A percentile compares a stretch with the other conserved stretches of the same genome.
These are phyloP conservation scores for Herpetospermum pedunculosum DNA, from an alignment of 306 rosid genomes.

Conservation along the genomic window DNA sequence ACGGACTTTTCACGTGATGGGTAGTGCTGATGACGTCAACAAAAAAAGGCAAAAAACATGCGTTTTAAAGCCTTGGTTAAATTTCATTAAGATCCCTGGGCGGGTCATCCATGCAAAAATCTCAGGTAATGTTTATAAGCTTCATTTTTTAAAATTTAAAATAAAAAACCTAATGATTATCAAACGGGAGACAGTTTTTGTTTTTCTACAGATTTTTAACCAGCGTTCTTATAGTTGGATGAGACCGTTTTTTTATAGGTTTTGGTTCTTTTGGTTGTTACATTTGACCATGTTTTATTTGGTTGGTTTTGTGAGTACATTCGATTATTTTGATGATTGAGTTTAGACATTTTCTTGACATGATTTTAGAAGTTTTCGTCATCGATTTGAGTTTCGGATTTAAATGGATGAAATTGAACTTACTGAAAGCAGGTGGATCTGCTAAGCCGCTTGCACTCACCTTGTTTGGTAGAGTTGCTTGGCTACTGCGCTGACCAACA, in stretches of 20 bases:
- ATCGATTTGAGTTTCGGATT: neutral
- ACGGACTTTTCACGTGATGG: too few relatives aligned
- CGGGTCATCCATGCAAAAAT: too few relatives aligned
- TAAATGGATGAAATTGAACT: neutral
- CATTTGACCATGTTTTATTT: neutral
- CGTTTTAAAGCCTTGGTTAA: too few relatives aligned
- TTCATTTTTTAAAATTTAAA: too few relatives aligned
- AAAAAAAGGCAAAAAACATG: too few relatives aligned
- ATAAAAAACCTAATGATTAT: too few relatives aligned
- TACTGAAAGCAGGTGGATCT: conserved; percentile 66
- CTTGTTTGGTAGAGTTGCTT: conserved; percentile 68
- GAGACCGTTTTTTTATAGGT: neutral
- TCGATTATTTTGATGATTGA: neutral
- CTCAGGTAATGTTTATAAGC: too few relatives aligned
- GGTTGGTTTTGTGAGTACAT: neutral
- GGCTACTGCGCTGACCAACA: conserved; percentile 97
- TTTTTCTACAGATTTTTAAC: neutral
- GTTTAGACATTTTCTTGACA: neutral
- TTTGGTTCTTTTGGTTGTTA: neutral
- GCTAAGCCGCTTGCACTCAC: conserved; percentile 62
- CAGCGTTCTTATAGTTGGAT: neutral
- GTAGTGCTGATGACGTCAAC: too few relatives aligned
- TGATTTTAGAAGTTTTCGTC: neutral
- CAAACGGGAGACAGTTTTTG: too few relatives aligned
- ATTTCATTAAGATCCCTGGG: too few relatives aligned